Conservation (phyloP, 2,329 filamentous ascomycete genomes). For the Fusarium udum region DNA sequence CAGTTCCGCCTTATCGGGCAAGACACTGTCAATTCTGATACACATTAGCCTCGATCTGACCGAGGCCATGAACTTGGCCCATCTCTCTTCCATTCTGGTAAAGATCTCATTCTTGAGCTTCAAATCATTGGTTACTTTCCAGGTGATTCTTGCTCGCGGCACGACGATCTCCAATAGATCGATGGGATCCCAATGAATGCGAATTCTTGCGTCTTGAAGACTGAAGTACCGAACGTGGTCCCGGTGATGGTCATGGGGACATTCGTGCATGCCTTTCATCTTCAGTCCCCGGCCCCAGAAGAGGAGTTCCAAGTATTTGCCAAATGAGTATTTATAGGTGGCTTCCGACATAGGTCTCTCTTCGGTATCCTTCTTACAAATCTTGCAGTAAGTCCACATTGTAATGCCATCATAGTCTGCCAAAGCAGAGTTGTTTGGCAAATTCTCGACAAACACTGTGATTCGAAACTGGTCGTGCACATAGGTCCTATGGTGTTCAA, state of each 20-base stretch:
- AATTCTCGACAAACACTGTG: conserved; percentile 82
- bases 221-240: conserved; percentile 95
- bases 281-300: conserved; percentile 92
- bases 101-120: conserved; percentile 94
- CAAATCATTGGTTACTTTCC: conserved; percentile 96
- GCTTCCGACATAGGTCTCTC: conserved; percentile 91
- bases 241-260: conserved; percentile 89
- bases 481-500: conserved; percentile 94
- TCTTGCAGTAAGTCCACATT: conserved; percentile 98
- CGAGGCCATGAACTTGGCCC: conserved; percentile 87
- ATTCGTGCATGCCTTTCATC: conserved; percentile 74
- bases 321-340: conserved; percentile 98
- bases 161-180: conserved; percentile 95
- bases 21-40: conserved; percentile 90
- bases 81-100: conserved; percentile 79
- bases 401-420: conserved; percentile 73
- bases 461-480: conserved; percentile 96
- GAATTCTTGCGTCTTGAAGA: conserved; percentile 82
- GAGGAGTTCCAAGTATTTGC: conserved; percentile 96
- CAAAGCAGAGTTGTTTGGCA: conserved; percentile 54
- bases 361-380: conserved; percentile 89
- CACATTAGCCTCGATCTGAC: conserved; percentile 84
- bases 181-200: conserved; percentile 92
- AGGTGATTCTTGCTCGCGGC: conserved; percentile 87
- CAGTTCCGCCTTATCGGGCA: conserved; percentile 84